Conservation (phyloP, 2,329 filamentous ascomycete genomes). For the Purpureocillium takamizusanense region DNA sequence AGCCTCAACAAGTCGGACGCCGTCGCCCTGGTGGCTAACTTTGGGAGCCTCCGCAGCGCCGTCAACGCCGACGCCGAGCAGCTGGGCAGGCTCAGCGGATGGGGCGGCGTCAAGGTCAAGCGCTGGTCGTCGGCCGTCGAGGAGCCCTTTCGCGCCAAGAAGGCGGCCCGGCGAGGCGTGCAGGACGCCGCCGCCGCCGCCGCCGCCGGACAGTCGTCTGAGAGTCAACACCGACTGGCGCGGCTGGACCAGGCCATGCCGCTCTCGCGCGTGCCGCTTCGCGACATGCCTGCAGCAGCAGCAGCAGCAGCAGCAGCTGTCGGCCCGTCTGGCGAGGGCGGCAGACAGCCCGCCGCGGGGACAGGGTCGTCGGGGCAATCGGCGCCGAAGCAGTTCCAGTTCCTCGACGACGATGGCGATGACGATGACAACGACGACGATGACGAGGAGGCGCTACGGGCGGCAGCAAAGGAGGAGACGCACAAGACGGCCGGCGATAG, state of each 20-base stretch:
- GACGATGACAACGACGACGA: conserved; percentile 40
- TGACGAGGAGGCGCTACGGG: conserved; percentile 29
- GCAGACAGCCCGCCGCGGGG: too few species aligned
- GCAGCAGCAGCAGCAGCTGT: too few species aligned
- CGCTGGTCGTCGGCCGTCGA: conserved; percentile 74
- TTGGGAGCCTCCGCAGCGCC: conserved; percentile 79
- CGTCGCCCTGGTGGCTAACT: conserved; percentile 79
- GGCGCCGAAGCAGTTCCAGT: conserved; percentile 25
- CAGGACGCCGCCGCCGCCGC: conserved; percentile 7
- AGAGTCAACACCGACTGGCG: conserved; percentile 7
- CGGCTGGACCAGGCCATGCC: conserved; percentile 29
- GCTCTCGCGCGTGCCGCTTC: conserved; percentile 28
- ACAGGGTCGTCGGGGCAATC: neutral
- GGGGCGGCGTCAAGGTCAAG: conserved; percentile 92
- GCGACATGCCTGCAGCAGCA: conserved; percentile 29
- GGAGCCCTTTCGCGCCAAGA: conserved; percentile 73
- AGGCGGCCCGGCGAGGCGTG: conserved; percentile 45
- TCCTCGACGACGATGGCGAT: conserved; percentile 32
- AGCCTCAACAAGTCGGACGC: conserved; percentile 94
- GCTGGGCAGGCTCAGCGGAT: conserved; percentile 75
- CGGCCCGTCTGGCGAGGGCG: too few species aligned
- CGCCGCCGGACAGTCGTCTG: conserved; percentile 2
- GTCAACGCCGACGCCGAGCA: conserved; percentile 84
- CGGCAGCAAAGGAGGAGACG: conserved; percentile 36
- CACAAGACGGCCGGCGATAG: conserved; percentile 24